A percentile compares a stretch with the other conserved stretches of the same genome.
Conservation (phyloP, 257 asterid species). For the Lithospermum erythrorhizon region DNA sequence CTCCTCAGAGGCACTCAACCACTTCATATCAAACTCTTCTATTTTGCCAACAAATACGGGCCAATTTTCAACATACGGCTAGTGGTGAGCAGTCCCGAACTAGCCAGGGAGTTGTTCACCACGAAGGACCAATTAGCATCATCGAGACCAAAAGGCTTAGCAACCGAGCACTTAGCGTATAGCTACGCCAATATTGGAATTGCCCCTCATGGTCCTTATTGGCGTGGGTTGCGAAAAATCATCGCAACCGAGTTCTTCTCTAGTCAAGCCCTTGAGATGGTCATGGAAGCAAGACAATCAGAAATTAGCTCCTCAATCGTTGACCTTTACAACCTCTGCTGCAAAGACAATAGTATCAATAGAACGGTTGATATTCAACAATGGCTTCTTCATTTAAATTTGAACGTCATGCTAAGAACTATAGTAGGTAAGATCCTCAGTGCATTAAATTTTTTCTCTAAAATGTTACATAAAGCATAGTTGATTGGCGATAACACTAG, state of each 20-base stretch:
- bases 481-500: too few species aligned
- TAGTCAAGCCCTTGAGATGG: conserved; percentile 10
- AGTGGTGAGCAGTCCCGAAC: conserved; percentile 18
- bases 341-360: not conserved
- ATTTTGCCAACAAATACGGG: conserved; percentile 26
- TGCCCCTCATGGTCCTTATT: conserved; percentile 20
- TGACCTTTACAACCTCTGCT: conserved; percentile 12
- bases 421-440: conserved; percentile 16
- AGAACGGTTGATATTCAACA: conserved; percentile 16
- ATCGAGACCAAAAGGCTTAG: conserved; percentile 14
- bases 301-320: conserved; percentile 10
- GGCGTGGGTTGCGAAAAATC: conserved; percentile 24
- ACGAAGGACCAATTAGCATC: conserved; percentile 10
- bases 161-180: conserved; percentile 12
- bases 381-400: conserved; percentile 18
- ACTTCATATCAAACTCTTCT: conserved; percentile 14
- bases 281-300: conserved; percentile 12
- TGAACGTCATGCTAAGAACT: conserved; percentile 17
- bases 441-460: too few species aligned
- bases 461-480: too few species aligned
- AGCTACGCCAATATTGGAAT: conserved; percentile 18
- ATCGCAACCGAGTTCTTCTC: conserved; percentile 16
- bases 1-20: conserved; percentile 17
- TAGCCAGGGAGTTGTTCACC: conserved; percentile 22
- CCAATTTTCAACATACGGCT: conserved; percentile 19